These are phyloP conservation scores for Astraeus odoratus DNA, from an alignment of 768 basidiomycete genomes.

Conservation along the genomic window DNA sequence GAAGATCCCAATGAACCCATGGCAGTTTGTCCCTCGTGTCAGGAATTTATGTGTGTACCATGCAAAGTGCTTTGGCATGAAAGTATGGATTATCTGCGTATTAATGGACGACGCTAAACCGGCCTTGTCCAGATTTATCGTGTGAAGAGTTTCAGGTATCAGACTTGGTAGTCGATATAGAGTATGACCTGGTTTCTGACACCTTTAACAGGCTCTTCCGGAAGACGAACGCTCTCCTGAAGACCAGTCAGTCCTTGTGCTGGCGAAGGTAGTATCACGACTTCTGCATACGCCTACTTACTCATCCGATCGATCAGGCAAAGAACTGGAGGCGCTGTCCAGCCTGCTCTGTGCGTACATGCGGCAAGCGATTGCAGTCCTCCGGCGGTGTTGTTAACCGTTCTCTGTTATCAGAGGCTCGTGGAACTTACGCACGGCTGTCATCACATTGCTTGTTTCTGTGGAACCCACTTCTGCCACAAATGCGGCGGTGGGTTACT, in stretches of 20 bases:
- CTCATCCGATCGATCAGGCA: conserved; percentile 17
- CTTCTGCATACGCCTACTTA: neutral
- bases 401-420: conserved; percentile 16
- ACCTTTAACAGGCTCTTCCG: conserved; percentile 24
- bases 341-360: conserved; percentile 13
- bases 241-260: conserved; percentile 27
- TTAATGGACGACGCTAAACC: neutral
- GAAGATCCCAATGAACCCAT: conserved; percentile 29
- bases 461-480: conserved; percentile 37
- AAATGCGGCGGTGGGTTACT: conserved; percentile 30
- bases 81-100: conserved; percentile 14
- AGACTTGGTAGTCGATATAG: neutral
- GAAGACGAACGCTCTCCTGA: conserved; percentile 33
- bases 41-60: conserved; percentile 27
- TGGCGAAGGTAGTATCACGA: conserved; percentile 24
- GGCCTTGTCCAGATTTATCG: conserved; percentile 14
- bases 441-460: conserved; percentile 36
- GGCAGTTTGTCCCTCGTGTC: conserved; percentile 30
- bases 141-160: conserved; percentile 28
- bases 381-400: neutral
- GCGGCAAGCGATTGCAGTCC: neutral
- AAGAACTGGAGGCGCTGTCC: conserved; percentile 37
- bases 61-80: conserved; percentile 32
- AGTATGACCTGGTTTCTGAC: conserved; percentile 2
- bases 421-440: conserved; percentile 29